phyloP scores from a whole-genome alignment of 345 rosid species.

The Dovyalis caffra region DNA sequence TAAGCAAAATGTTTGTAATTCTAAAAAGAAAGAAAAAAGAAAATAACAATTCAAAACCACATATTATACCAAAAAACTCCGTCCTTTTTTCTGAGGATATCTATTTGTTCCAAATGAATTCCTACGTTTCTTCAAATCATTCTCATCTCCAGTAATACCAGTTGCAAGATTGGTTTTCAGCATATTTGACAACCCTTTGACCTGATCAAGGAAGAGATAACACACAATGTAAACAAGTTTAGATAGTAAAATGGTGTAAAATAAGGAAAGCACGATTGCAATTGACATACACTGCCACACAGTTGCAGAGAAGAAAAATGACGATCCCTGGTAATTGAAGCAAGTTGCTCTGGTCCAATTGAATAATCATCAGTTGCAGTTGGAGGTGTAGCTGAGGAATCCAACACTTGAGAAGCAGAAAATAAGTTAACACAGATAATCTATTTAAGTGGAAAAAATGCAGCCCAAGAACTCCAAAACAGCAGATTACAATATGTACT shows the following conservation, averaged over 20 bases:
- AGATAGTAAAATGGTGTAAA: neutral
- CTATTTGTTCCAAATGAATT: constrained; percentile 87
- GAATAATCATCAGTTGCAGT: constrained; percentile 53
- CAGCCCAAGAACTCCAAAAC: neutral
- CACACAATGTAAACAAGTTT: constrained; percentile 11
- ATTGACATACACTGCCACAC: constrained; percentile 67
- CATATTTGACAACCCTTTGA: constrained; percentile 62
- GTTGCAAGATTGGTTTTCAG: constrained; percentile 60
- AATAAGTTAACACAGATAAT: neutral
- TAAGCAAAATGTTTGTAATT: constrained; percentile 15
- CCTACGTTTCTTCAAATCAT: constrained; percentile 60
- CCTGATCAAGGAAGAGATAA: constrained; percentile 39
- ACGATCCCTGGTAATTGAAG: constrained; percentile 75
- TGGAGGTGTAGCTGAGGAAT: constrained; percentile 37
- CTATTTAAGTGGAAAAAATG: neutral
- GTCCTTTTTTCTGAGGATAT: constrained; percentile 84
- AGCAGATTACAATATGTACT: neutral
- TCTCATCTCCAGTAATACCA: constrained; percentile 68
- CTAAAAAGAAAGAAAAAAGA: neutral
- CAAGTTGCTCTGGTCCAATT: constrained; percentile 74
- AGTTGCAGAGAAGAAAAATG: constrained; percentile 56
- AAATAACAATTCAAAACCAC: neutral
- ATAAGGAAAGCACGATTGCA: constrained; percentile 1
- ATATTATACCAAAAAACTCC: constrained; percentile 64
- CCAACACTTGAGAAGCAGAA: constrained; percentile 30